Evolutionary conservation across 345 rosid species (phyloP).

Genomic region (Theobroma cacao): DNA sequence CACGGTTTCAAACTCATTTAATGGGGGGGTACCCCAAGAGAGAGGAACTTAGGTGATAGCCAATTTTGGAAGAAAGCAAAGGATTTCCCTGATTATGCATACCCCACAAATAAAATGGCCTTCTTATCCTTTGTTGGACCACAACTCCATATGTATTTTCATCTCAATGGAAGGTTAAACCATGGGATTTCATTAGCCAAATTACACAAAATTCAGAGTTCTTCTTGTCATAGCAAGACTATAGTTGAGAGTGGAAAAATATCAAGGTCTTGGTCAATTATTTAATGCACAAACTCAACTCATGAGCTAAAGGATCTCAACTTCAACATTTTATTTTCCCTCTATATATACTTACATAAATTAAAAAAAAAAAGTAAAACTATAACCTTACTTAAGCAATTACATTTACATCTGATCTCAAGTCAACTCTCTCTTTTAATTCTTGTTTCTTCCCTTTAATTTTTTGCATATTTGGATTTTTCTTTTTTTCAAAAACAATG

Average conservation of each 20-base stretch:
- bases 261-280: too few species aligned
- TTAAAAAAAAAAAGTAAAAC: neutral
- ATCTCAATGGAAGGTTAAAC: neutral
- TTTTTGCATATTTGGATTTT: neutral
- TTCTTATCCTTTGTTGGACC: conserved; percentile 1
- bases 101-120: neutral
- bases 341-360: too few species aligned
- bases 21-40: neutral
- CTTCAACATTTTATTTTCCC: neutral
- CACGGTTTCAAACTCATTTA: neutral
- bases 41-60: neutral
- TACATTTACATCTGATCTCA: too few species aligned
- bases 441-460: neutral
- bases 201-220: neutral
- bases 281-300: too few species aligned
- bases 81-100: neutral
- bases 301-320: neutral
- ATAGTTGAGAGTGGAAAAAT: neutral
- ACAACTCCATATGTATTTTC: neutral
- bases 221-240: neutral
- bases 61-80: neutral
- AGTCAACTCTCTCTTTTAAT: too few species aligned
- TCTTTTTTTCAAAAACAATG: too few species aligned
- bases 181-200: neutral
- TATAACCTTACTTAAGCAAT: too few species aligned